Conservation (phyloP, 2,329 filamentous ascomycete genomes). For the Aschersonia sp. region DNA sequence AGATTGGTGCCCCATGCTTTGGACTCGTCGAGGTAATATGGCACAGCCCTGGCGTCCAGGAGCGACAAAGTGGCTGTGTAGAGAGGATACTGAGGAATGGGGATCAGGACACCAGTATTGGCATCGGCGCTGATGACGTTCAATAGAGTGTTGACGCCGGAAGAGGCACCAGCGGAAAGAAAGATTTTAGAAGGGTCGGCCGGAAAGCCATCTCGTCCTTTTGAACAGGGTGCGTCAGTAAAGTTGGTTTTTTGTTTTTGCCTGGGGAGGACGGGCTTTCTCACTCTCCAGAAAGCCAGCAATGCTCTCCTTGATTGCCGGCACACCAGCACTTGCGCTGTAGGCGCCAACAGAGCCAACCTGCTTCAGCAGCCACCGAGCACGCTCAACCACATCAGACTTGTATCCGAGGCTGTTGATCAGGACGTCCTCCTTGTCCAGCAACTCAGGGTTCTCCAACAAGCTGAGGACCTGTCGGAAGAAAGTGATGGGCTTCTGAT, state of each 20-base stretch:
- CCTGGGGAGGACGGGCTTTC: constrained; percentile 13
- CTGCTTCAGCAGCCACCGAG: constrained; percentile 64
- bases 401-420: constrained; percentile 70
- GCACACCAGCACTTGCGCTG: constrained; percentile 82
- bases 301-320: constrained; percentile 75
- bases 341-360: constrained; percentile 92
- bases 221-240: neutral
- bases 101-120: constrained; percentile 74
- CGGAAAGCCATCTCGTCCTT: constrained; percentile 76
- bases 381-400: constrained; percentile 74
- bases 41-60: constrained; percentile 74
- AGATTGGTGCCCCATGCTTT: constrained; percentile 81
- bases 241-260: neutral
- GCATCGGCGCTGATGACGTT: constrained; percentile 72
- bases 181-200: constrained; percentile 73
- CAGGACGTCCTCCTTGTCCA: constrained; percentile 74
- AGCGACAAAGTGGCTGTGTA: constrained; percentile 88
- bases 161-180: constrained; percentile 81
- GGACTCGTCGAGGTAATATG: constrained; percentile 84
- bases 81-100: constrained; percentile 94
- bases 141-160: constrained; percentile 86
- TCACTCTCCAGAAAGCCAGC: constrained; percentile 82
- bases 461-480: constrained; percentile 93
- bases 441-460: constrained; percentile 74
- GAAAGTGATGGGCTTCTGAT: constrained; percentile 98